Conservation (phyloP, 1,139 yeast species). For the Diutina sp. region DNA sequence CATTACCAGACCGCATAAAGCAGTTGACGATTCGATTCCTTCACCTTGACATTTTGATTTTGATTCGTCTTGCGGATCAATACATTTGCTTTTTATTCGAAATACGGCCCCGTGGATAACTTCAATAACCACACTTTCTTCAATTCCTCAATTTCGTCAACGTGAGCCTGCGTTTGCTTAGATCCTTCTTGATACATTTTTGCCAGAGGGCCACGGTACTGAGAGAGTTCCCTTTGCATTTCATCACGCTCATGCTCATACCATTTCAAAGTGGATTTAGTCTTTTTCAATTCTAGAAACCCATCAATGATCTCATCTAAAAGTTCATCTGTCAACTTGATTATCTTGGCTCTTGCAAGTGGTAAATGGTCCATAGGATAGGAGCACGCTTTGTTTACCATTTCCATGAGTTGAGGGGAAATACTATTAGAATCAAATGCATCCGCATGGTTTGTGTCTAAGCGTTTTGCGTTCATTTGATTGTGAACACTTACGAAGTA, state of each 20-base stretch:
- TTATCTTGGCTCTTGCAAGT: not conserved
- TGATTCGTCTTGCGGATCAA: no score
- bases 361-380: slow-evolving; percentile 3
- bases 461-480: not conserved
- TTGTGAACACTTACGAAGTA: not conserved
- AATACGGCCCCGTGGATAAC: not conserved
- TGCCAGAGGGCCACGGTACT: not conserved
- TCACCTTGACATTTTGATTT: no score
- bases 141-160: not conserved
- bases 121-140: not conserved
- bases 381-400: slow-evolving; percentile 28
- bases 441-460: not conserved
- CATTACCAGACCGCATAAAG: no score
- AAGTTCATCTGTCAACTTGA: not conserved
- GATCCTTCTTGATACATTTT: not conserved
- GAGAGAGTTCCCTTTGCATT: not conserved
- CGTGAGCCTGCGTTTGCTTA: not conserved
- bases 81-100: not conserved
- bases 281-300: not conserved
- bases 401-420: slow-evolving; percentile 17
- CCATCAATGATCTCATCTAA: not conserved
- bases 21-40: no score
- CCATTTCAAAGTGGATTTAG: not conserved
- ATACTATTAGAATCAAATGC: not conserved
- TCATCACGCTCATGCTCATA: not conserved